Conservation (phyloP, 768 basidiomycete genomes). For the Boletus reticulatus region DNA sequence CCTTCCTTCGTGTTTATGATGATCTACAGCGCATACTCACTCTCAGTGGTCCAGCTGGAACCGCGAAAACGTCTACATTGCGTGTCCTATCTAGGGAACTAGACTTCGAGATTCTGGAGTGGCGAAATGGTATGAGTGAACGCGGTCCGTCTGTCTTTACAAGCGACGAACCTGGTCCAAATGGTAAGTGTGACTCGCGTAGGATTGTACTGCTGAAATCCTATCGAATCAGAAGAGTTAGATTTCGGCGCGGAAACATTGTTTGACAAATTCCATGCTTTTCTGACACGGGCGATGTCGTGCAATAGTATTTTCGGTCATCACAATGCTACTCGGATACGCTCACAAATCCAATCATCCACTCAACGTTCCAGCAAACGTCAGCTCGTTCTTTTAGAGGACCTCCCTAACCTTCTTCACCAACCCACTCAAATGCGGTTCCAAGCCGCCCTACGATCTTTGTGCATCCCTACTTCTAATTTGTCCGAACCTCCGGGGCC, state of each 20-base stretch:
- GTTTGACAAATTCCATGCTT: constrained; percentile 72
- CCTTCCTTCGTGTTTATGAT: no score
- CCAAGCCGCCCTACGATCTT: constrained; percentile 61
- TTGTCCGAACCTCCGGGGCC: constrained; percentile 26
- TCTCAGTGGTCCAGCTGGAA: constrained; percentile 86
- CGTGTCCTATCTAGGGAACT: constrained; percentile 72
- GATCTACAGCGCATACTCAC: constrained; percentile 69
- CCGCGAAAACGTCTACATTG: constrained; percentile 86
- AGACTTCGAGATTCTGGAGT: constrained; percentile 80
- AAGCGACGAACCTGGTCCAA: constrained; percentile 9
- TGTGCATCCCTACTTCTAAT: constrained; percentile 38
- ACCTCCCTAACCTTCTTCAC: constrained; percentile 89
- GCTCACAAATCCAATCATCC: constrained; percentile 1
- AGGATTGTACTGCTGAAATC: background rate
- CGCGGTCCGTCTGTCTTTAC: constrained; percentile 24
- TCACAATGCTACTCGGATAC: constrained; percentile 6
- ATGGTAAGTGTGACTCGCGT: constrained; percentile 7
- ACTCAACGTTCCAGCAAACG: constrained; percentile 29
- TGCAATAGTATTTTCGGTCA: constrained; percentile 52
- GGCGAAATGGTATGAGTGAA: constrained; percentile 70
- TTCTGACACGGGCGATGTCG: constrained; percentile 65
- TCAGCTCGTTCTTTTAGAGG: constrained; percentile 79
- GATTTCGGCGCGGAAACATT: constrained; percentile 26
- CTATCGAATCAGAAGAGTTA: constrained; percentile 7
- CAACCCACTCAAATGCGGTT: constrained; percentile 64